Base-by-base conservation (phyloP, 208 protist genomes). In the Tritrichomonas musculus region DNA sequence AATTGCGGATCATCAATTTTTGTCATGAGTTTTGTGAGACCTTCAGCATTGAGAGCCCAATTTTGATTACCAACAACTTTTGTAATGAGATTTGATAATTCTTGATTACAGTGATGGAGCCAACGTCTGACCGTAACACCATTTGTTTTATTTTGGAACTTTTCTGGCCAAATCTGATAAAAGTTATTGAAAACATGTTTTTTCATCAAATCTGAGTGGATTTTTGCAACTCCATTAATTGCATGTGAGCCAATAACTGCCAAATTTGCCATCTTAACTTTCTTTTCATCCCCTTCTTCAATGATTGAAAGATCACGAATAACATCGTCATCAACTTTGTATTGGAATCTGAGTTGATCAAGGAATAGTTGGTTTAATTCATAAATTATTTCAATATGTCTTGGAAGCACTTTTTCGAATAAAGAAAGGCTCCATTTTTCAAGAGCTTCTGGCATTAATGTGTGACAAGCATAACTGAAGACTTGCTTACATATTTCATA, bases 381-480 rank as follows among this genome's bases (percentile, higher is more conserved):
- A 94, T 96, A 97, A 50, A 98, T 97, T 22, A 88, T n/a, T 30
- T 88, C 27, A 3, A 97, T 92, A 94, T 97, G 97, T 47, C 97
- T 94, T 17, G 97, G 97, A 4, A 98, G 93, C 0, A 98, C 20
- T 64, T 93, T 66, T 82, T 95, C 93, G 13, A 97, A 92, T 22
- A 98, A 93, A 50, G 47, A 27, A 1, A 97, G 94, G 39, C 93
- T 92, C 97, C 97, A 98, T 92, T 95, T 96, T 94, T 98, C 97
- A 0, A 98, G 94, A 8, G 97, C 97, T 77, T 98, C 97, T 55
- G 97, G 96, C 9, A 97, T 93, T 13, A 98, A 94, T 36, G 97
- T 97, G 94, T 98, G 97, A 94, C 98, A 98, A 47, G 97, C 98
- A 95, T 97, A 98, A 25, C 88, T 94, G 66, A 97, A 97, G 0